Evolutionary conservation across 2,329 filamentous ascomycete species (phyloP).

Genomic region (Nigrospora sphaerica): DNA sequence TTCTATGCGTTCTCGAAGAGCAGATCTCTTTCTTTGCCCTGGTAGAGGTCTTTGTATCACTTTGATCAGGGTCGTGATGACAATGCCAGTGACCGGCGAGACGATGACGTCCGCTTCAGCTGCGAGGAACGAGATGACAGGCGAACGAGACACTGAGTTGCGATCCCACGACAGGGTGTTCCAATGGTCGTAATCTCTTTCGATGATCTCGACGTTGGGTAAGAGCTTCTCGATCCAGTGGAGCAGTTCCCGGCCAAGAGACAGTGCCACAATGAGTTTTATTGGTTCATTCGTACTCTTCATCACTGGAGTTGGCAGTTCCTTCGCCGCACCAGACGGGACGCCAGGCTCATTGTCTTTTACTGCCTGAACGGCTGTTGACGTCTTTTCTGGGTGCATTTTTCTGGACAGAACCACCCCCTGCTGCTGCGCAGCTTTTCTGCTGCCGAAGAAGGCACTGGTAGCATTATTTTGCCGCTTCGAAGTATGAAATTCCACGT

Average conservation of each 20-base stretch:
- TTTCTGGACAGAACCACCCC: neutral
- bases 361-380: too few relatives aligned
- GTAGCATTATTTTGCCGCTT: conserved; percentile 17
- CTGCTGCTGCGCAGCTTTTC: neutral
- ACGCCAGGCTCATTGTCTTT: too few relatives aligned
- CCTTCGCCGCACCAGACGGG: too few relatives aligned
- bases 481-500: conserved; percentile 15
- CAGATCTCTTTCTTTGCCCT: conserved; percentile 39
- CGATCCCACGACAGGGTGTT: conserved; percentile 26
- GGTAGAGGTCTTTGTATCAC: conserved; percentile 67
- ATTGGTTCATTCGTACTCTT: conserved; percentile 1
- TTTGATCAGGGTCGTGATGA: conserved; percentile 65
- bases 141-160: conserved; percentile 23
- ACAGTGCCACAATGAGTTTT: conserved; percentile 45
- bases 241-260: conserved; percentile 38
- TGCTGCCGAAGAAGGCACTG: conserved; percentile 17
- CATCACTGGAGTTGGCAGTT: neutral
- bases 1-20: conserved; percentile 48
- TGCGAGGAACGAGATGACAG: conserved; percentile 29
- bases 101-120: conserved; percentile 67
- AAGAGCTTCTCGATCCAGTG: conserved; percentile 42
- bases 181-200: conserved; percentile 48
- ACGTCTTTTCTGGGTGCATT: too few relatives aligned
- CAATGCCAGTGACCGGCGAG: conserved; percentile 60
- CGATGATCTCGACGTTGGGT: conserved; percentile 45